A percentile compares a stretch with the other conserved stretches of the same genome.
These are phyloP conservation scores for Coemansia sp. DNA, from an alignment of 192 early-diverging fungal genomes.

Conservation along the genomic window DNA sequence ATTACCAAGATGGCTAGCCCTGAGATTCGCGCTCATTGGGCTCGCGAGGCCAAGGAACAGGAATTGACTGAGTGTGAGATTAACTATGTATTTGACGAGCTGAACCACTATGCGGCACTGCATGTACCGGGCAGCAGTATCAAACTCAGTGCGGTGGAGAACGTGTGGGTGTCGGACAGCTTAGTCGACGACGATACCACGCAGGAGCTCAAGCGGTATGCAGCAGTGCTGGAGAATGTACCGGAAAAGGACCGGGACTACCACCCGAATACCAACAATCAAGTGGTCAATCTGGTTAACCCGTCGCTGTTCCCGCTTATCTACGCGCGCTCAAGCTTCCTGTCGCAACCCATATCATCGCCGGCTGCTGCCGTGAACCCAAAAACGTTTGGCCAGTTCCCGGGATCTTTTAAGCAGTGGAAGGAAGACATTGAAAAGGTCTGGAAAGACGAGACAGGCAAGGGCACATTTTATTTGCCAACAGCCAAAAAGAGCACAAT, in stretches of 20 bases:
- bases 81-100: slow-evolving; percentile 52
- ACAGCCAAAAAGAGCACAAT: too few species aligned
- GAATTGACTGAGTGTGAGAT: slow-evolving; percentile 47
- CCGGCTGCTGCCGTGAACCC: slow-evolving; percentile 28
- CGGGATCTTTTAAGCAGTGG: slow-evolving; percentile 19
- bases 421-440: slow-evolving; percentile 1
- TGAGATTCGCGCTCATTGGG: slow-evolving; percentile 35
- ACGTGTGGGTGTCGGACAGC: slow-evolving; percentile 42
- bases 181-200: slow-evolving; percentile 23
- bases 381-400: slow-evolving; percentile 33
- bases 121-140: slow-evolving; percentile 22
- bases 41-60: slow-evolving; percentile 23
- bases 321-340: slow-evolving; percentile 24
- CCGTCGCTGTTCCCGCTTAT: slow-evolving; percentile 57
- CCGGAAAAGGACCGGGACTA: slow-evolving; percentile 43
- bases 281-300: slow-evolving; percentile 58
- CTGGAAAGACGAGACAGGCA: neutral
- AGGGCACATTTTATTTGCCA: slow-evolving; percentile 12
- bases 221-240: slow-evolving; percentile 40
- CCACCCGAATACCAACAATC: slow-evolving; percentile 52
- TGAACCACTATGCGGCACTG: slow-evolving; percentile 39
- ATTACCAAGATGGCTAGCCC: slow-evolving; percentile 26
- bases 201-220: slow-evolving; percentile 26
- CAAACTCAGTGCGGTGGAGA: slow-evolving; percentile 31
- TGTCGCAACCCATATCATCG: slow-evolving; percentile 26